phyloP scores from a whole-genome alignment of 2,329 filamentous ascomycete genomes.

The Metarhizium humberi region DNA sequence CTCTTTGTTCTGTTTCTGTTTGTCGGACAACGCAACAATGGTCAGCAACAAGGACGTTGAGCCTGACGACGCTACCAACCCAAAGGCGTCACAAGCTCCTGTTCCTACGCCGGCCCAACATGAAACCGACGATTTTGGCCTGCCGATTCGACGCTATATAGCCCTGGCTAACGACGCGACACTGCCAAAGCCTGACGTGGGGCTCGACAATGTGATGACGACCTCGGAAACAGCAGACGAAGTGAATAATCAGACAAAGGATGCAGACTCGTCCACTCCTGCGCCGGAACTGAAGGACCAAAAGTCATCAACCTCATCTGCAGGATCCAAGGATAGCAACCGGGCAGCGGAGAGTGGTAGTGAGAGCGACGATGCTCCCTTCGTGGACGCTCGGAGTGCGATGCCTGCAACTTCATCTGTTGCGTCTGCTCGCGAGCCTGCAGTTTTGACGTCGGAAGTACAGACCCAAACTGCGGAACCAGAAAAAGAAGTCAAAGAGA shows the following conservation, averaged over 20 bases:
- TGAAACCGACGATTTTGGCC: conserved; percentile 62
- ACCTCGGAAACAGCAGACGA: not conserved
- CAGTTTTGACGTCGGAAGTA: not conserved
- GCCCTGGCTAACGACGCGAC: conserved; percentile 18
- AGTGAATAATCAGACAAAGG: not conserved
- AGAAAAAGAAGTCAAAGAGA: not conserved
- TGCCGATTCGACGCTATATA: conserved; percentile 48
- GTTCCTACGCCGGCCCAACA: conserved; percentile 12
- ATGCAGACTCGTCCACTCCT: not conserved
- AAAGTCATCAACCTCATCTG: not conserved
- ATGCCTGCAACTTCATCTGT: not conserved
- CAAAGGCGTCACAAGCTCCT: conserved; percentile 18
- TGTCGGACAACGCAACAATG: conserved; percentile 9
- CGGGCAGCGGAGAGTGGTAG: conserved; percentile 10
- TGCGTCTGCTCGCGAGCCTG: conserved; percentile 1
- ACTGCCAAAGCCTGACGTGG: conserved; percentile 6
- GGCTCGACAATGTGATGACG: not conserved
- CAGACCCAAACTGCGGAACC: not conserved
- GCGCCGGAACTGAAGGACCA: not conserved
- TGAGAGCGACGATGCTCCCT: conserved; percentile 29
- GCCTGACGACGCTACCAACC: conserved; percentile 10
- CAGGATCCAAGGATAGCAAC: not conserved
- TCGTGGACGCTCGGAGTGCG: conserved; percentile 25
- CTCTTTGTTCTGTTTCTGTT: conserved; percentile 4
- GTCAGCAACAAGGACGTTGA: conserved; percentile 14